Percentiles rank a stretch among this genome's conserved stretches.
Evolutionary conservation across 2,329 filamentous ascomycete genomes (phyloP).

Genomic region (Nigrospora osmanthi): DNA sequence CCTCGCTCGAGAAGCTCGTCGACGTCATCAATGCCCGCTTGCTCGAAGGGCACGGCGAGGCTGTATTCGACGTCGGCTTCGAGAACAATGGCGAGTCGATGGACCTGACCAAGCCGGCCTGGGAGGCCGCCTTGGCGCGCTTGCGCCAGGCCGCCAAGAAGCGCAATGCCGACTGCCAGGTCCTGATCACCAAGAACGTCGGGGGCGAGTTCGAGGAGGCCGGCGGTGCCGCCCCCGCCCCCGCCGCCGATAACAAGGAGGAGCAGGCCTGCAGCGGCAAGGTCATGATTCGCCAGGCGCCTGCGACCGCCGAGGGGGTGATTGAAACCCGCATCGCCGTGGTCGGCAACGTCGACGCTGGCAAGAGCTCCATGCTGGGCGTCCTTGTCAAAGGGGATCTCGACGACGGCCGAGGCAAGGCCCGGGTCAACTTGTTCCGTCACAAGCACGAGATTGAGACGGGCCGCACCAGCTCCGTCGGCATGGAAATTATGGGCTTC

Average conservation of each 20-base stretch:
- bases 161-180: slow-evolving; percentile 65
- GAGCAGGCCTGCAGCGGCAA: slow-evolving; percentile 77
- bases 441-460: slow-evolving; percentile 98
- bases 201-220: slow-evolving; percentile 59
- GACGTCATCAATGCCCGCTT: slow-evolving; percentile 61
- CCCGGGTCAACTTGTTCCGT: slow-evolving; percentile 89
- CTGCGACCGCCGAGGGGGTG: slow-evolving; percentile 70
- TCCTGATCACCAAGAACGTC: slow-evolving; percentile 87
- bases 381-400: slow-evolving; percentile 93
- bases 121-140: slow-evolving; percentile 62
- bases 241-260: slow-evolving; percentile 43
- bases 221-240: slow-evolving; percentile 31
- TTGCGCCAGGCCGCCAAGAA: slow-evolving; percentile 57
- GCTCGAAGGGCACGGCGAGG: slow-evolving; percentile 80
- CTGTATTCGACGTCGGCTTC: slow-evolving; percentile 83
- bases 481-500: slow-evolving; percentile 99
- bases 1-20: slow-evolving; percentile 54
- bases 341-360: slow-evolving; percentile 94
- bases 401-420: slow-evolving; percentile 89
- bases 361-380: slow-evolving; percentile 92
- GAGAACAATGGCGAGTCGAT: slow-evolving; percentile 87
- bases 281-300: slow-evolving; percentile 69
- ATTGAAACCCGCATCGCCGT: slow-evolving; percentile 96
- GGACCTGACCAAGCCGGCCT: slow-evolving; percentile 66
- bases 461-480: slow-evolving; percentile 89